Evolutionary conservation across 805 yeast species (phyloP), one percentile per base, ranked within the genome.

Genomic region (Starmerella bacillaris): DNA sequence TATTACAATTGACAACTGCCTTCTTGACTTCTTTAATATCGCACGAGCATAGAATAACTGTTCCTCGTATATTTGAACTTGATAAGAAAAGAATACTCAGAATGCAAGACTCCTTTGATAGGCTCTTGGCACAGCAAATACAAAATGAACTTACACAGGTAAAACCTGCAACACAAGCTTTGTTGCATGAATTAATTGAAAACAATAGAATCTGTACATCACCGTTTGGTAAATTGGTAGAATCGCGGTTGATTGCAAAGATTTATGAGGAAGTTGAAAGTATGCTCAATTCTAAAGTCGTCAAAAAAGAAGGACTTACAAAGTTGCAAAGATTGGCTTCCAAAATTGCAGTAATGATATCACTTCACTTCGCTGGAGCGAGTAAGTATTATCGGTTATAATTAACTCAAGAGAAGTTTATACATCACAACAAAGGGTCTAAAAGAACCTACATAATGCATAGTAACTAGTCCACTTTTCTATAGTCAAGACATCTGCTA

Each of bases 31-130:
- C 27, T 15, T 26, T 8, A n/a, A 4, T 34, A 15, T 22, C 17
- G 18, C 30, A 6, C 2, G 18, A 9, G 16, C 5, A 11, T n/a
- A 15, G 21, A n/a, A 14, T 2, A 15, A 7, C 17, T 9, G 8
- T 21, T 5, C 32, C 22, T 4, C 14, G 4, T 8, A 4, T 40
- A 2, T 37, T 41, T 27, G 15, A 18, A 4, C 19, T 33, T 12
- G 45, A 41, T 20, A 12, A 12, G 12, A 8, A 11, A 20, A 32
- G 45, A 5, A 41, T 41, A 8, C 6, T 12, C 18, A n/a, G 21
- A 6, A 12, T 41, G 4, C 38, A 29, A 21, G 9, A 14, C 4
- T 30, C 32, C 11, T 34, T 41, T 21, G 37, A 24, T 11, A 14
- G 18, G 2, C 2, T 17, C 4, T 34, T 41, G 12, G n/a, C 21